These are phyloP conservation scores for Spathaspora girioi DNA, from an alignment of 805 yeast species.

Conservation along the genomic window DNA sequence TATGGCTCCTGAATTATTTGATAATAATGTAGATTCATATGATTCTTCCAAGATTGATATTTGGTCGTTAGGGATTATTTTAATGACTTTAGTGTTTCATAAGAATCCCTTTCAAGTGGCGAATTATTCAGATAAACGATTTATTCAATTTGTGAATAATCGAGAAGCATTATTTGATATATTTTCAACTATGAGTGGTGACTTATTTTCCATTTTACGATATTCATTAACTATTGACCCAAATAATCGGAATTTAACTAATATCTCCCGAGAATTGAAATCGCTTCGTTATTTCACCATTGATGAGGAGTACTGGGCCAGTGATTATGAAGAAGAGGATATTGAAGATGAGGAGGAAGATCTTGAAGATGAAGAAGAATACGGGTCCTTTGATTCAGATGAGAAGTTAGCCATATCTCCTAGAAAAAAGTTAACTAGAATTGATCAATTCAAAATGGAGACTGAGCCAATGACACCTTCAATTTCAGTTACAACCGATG, in stretches of 20 bases:
- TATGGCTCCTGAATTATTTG: conserved; percentile 93
- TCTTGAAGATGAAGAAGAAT: conserved; percentile 11
- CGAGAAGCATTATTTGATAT: conserved; percentile 90
- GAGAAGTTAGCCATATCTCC: conserved; percentile 14
- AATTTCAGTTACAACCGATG: neutral
- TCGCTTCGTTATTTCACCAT: conserved; percentile 69
- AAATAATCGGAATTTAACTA: conserved; percentile 63
- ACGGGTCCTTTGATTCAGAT: conserved; percentile 3
- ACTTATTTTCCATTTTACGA: conserved; percentile 80
- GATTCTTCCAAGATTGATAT: conserved; percentile 80
- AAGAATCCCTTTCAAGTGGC: conserved; percentile 86
- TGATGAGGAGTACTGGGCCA: conserved; percentile 59
- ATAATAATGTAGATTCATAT: conserved; percentile 53
- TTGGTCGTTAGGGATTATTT: conserved; percentile 86
- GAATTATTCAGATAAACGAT: conserved; percentile 73
- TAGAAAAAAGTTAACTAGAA: conserved; percentile 3
- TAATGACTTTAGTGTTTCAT: conserved; percentile 81
- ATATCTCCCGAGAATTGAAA: conserved; percentile 57
- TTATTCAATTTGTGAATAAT: conserved; percentile 79
- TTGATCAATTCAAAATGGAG: neutral
- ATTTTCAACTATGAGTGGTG: conserved; percentile 84
- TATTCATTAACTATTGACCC: conserved; percentile 83
- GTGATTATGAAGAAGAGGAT: conserved; percentile 48
- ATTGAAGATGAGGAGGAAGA: conserved; percentile 22
- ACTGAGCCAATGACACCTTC: neutral